phyloP scores from a whole-genome alignment of 2,329 filamentous ascomycete species.

The Aaosphaeria pasadenensis region DNA sequence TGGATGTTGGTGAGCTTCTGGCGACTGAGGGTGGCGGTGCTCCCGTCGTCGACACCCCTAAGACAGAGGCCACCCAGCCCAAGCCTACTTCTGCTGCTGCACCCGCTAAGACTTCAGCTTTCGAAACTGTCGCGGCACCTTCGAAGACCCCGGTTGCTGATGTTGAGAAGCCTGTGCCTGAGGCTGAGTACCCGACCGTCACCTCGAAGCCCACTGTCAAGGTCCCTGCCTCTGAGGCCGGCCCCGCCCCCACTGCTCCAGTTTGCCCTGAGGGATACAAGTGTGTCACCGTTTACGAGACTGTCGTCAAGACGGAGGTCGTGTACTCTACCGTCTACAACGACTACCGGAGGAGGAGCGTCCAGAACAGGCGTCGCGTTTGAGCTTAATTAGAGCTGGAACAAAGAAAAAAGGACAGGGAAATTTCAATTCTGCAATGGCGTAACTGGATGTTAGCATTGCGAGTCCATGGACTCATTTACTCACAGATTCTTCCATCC shows the following conservation, averaged over 20 bases:
- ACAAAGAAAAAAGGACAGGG: no score
- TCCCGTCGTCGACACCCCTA: slow-evolving; percentile 12
- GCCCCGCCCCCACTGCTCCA: slow-evolving; percentile 16
- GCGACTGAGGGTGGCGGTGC: slow-evolving; percentile 8
- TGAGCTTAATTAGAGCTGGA: not conserved
- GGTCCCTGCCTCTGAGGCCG: slow-evolving; percentile 11
- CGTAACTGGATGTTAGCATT: not conserved
- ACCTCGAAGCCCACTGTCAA: slow-evolving; percentile 10
- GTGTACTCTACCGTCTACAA: slow-evolving; percentile 22
- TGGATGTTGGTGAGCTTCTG: slow-evolving; percentile 30
- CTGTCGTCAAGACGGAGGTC: slow-evolving; percentile 22
- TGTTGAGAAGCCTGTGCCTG: not conserved
- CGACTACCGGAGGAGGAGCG: slow-evolving; percentile 10
- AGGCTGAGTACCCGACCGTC: not conserved
- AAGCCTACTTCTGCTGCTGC: not conserved
- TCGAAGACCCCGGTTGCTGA: not conserved
- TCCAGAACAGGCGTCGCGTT: slow-evolving; percentile 5
- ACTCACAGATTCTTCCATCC: not conserved
- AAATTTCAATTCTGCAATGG: slow-evolving; percentile 3
- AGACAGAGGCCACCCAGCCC: slow-evolving; percentile 4
- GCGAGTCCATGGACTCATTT: not conserved
- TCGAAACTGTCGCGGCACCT: not conserved
- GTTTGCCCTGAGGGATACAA: slow-evolving; percentile 17
- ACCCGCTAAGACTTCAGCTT: slow-evolving; percentile 4
- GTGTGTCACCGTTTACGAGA: slow-evolving; percentile 21